Base-by-base conservation (phyloP, 805 yeast genomes). In the Starmera amethionina region DNA sequence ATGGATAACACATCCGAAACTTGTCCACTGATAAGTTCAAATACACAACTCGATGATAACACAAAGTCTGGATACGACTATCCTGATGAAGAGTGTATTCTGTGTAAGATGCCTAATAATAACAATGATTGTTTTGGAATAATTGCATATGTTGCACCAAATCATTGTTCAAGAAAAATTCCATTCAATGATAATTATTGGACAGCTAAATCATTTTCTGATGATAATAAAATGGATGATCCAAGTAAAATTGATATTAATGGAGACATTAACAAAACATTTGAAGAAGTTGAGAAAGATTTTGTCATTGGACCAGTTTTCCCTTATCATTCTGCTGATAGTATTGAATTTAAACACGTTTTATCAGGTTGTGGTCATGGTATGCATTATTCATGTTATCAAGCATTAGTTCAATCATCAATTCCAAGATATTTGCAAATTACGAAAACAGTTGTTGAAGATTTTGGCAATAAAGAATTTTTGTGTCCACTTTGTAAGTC, bases 401-500 rank as follows among this genome's bases (percentile, higher is more conserved):
- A 75, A 40, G 77, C 77, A 42, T 84, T 77, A 52, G 58, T 82
- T 52, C 65, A 67, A 29, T 72, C 79, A n/a, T 67, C 72, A 34
- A 64, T 74, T 39, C 60, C 68, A 7, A 70, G 80, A 13, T 77
- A 73, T 49, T 75, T 71, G 14, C 95, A 87, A 53, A 75, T 88
- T 30, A 84, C 95, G 0, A 69, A 95, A 54, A 85, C 89, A 38
- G 67, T 79, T 5, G 95, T 96, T 0, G 95, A 82, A 46, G 77
- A 83, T 46, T 61, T 69, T 11, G 78, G 77, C 27, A 75, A 75
- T 42, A 75, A 77, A 8, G 95, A 89, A 51, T 82, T 85, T 48
- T 62, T 85, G 22, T 90, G 98, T 54, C 97, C 97, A 0, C 69
- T 90, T 31, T 90, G 98, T 65, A 87, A 87, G 44, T 82, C 95